phyloP scores from a whole-genome alignment of 345 rosid species.

The Toxicodendron radicans region DNA sequence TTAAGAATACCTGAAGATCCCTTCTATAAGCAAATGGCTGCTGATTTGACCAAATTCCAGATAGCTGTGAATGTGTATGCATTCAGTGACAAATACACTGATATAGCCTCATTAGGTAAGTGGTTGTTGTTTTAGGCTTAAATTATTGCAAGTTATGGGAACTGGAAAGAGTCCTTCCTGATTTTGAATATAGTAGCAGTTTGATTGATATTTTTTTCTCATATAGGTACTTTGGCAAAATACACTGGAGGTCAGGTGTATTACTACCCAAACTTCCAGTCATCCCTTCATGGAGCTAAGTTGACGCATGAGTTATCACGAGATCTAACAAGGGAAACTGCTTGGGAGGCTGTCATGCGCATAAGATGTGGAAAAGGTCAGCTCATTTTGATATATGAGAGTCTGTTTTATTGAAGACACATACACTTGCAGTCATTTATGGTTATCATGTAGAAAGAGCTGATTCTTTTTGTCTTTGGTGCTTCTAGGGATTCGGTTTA shows the following conservation, averaged over 20 bases:
- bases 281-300: slow-evolving; percentile 73
- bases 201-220: neutral
- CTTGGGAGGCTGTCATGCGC: slow-evolving; percentile 99
- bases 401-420: slow-evolving; percentile 12
- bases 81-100: slow-evolving; percentile 87
- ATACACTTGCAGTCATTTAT: neutral
- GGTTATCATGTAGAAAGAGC: neutral
- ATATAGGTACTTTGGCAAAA: slow-evolving; percentile 82
- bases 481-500: slow-evolving; percentile 82
- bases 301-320: slow-evolving; percentile 84
- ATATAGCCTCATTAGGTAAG: slow-evolving; percentile 93
- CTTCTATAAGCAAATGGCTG: slow-evolving; percentile 98
- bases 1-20: slow-evolving; percentile 91
- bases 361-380: slow-evolving; percentile 99
- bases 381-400: slow-evolving; percentile 2
- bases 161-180: neutral
- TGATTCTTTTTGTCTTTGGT: slow-evolving; percentile 26
- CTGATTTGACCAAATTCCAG: slow-evolving; percentile 95
- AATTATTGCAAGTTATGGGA: neutral
- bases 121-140: neutral
- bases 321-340: slow-evolving; percentile 98
- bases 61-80: slow-evolving; percentile 90
- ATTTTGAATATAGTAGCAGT: neutral
- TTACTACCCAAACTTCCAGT: slow-evolving; percentile 84
- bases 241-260: slow-evolving; percentile 98